Conservation (phyloP, 345 rosid genomes). For the Rhodamnia rubescens region DNA sequence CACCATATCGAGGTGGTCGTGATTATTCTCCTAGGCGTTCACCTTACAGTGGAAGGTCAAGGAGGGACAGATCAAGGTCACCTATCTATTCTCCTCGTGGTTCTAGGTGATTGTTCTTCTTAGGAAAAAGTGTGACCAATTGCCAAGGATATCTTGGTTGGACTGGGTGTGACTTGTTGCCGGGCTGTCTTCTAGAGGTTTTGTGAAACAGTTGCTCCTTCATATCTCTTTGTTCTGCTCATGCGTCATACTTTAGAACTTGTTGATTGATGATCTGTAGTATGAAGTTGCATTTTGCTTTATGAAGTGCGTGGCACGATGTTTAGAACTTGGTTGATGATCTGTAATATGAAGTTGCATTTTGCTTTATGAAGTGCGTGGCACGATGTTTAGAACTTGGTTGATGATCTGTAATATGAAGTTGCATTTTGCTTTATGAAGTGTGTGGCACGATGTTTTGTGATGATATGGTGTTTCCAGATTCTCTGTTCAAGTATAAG, state of each 20-base stretch:
- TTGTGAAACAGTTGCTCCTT: not conserved
- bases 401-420: no score
- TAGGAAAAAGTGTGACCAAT: not conserved
- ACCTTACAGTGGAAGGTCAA: constrained; percentile 63
- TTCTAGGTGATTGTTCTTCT: constrained; percentile 3
- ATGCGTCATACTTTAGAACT: not conserved
- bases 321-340: not conserved
- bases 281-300: not conserved
- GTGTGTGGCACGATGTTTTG: not conserved
- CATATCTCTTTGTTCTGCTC: not conserved
- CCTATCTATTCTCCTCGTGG: constrained; percentile 45
- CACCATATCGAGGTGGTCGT: constrained; percentile 52
- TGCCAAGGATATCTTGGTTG: not conserved
- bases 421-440: not conserved
- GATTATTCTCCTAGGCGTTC: constrained; percentile 67
- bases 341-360: not conserved
- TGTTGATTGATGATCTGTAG: not conserved
- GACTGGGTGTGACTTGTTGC: not conserved
- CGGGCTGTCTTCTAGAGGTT: not conserved
- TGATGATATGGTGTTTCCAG: not conserved
- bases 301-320: not conserved
- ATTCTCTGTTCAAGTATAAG: not conserved
- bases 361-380: not conserved
- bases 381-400: not conserved
- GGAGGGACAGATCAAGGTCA: constrained; percentile 62